Evolutionary conservation across 495 filamentous ascomycete genomes (phyloP), one percentile per base, ranked within the genome.

Genomic region (Xylaria nigripes): DNA sequence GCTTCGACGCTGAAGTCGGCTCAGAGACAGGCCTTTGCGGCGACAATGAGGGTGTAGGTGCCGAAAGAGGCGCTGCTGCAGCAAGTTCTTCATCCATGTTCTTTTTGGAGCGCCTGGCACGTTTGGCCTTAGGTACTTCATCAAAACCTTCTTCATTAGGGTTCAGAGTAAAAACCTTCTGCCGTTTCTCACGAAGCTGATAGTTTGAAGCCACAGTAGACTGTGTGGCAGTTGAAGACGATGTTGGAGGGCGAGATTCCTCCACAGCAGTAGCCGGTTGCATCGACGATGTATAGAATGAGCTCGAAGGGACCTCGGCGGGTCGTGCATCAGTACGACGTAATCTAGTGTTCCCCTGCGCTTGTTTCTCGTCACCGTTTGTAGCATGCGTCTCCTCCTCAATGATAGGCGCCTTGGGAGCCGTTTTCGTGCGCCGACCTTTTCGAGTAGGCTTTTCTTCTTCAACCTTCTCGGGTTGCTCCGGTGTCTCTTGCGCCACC

Each of bases 101-200:
- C 24, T 62, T 62, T 45, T 66, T 69, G 0, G 59, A 57, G 15
- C 62, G 57, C 47, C 60, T 52, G 29, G 46, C 49, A 19, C 61
- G 59, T 52, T 68, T 71, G 18, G 58, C 51, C 36, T 67, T 64
- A 5, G 56, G 56, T 29, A 49, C 48, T 23, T 64, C 60, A 9
- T 47, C 53, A 6, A 25, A 48, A 16, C 59, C 59, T n/a, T 63
- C 66, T 1, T 60, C 57, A 23, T 52, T 60, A 2, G 55, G 29
- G 16, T 67, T 52, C 8, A 64, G 54, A 12, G 64, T 61, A 48
- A 67, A 67, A 19, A 60, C 64, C 38, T 54, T 48, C 36, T 67
- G 64, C 1, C 64, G 54, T 38, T 67, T 67, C 41, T 67, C 64
- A 15, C 64, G 60, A 22, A 67, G 55, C 19, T 58, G 59, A n/a